These are phyloP conservation scores for Euryodendron excelsum DNA, from an alignment of 148 eudicot genomes.

Conservation along the genomic window DNA sequence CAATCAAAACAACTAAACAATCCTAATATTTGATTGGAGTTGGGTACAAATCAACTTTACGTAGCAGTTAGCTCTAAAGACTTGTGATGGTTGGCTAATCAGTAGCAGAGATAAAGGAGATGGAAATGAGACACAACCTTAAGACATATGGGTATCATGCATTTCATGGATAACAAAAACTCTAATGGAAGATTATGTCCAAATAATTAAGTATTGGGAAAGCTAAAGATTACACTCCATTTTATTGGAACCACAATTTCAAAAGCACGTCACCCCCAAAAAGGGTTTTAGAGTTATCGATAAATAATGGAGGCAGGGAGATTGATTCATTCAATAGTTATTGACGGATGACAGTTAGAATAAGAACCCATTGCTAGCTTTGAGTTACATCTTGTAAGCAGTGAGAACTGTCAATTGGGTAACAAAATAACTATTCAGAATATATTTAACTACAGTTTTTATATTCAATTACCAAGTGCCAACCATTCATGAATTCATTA, in stretches of 20 bases:
- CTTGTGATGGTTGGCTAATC: not conserved
- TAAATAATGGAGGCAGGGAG: not conserved
- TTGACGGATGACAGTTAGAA: not conserved
- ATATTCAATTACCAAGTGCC: not conserved
- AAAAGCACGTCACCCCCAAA: not conserved
- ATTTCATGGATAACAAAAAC: not conserved
- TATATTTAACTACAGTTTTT: not conserved
- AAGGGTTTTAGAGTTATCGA: not conserved
- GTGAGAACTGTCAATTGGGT: not conserved
- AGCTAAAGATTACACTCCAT: not conserved
- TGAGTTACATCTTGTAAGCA: not conserved
- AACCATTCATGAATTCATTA: not conserved
- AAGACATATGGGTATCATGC: not conserved
- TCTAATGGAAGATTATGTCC: slow-evolving; percentile 2
- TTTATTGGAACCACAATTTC: not conserved
- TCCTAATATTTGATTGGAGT: not conserved
- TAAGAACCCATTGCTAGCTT: not conserved
- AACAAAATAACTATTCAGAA: not conserved
- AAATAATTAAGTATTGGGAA: not conserved
- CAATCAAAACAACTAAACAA: not conserved
- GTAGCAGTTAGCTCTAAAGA: not conserved
- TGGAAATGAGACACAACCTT: not conserved
- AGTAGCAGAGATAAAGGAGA: not conserved
- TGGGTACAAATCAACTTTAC: not conserved
- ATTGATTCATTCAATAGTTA: not conserved